Percentiles rank a stretch among this genome's conserved stretches.
Conservation (phyloP, 306 rosid species). For the Cucumis cinereus region DNA sequence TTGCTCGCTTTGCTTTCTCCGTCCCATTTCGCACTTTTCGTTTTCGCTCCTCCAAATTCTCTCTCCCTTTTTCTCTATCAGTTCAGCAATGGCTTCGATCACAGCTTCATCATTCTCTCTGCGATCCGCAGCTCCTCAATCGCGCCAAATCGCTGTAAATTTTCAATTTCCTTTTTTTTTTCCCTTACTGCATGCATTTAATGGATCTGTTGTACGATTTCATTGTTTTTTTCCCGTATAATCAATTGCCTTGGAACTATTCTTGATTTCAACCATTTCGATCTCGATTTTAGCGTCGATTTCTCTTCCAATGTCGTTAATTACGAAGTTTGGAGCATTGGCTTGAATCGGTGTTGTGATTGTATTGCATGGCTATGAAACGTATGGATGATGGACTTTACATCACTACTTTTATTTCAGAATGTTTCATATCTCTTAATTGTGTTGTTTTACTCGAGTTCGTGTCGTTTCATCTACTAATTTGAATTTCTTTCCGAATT, state of each 20-base stretch:
- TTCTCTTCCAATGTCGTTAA: not conserved
- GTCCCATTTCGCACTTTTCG: not conserved
- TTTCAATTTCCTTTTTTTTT: not conserved
- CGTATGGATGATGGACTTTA: not conserved
- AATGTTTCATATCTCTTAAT: not conserved
- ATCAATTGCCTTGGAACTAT: not conserved
- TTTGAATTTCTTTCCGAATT: not conserved
- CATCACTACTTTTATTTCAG: not conserved
- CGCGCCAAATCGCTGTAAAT: conserved; percentile 1
- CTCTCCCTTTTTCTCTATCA: not conserved
- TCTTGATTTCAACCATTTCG: not conserved
- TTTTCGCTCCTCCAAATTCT: not conserved
- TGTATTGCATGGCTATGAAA: not conserved
- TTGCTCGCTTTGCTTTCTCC: not conserved
- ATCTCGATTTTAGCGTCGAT: not conserved
- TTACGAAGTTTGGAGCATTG: not conserved
- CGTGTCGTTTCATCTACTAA: not conserved
- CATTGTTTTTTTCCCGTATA: not conserved
- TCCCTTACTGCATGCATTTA: not conserved
- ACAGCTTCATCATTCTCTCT: not conserved
- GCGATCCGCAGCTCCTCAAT: not conserved
- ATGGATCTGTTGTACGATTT: not conserved
- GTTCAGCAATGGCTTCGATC: not conserved
- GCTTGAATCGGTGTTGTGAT: not conserved
- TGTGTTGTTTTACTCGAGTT: not conserved